phyloP scores from a whole-genome alignment of 345 rosid genomes.

The Stellera chamaejasme region DNA sequence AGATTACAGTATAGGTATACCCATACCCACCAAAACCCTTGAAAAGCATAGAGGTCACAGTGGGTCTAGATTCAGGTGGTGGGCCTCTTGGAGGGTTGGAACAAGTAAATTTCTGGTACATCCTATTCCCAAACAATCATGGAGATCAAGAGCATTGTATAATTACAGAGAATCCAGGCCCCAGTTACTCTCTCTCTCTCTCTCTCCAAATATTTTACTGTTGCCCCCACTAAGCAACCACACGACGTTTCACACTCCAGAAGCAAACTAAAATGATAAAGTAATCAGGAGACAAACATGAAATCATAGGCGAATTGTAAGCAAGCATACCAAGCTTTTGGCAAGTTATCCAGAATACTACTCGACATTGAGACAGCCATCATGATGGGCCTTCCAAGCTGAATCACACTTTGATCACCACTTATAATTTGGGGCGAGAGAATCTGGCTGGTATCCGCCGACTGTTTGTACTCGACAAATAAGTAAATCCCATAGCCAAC shows the following conservation, averaged over 20 bases:
- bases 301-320: not conserved
- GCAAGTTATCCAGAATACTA: constrained; percentile 48
- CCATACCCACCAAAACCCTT: too few species aligned
- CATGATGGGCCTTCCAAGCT: constrained; percentile 84
- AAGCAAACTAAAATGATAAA: not conserved
- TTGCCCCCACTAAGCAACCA: not conserved
- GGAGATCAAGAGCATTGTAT: too few species aligned
- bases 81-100: too few species aligned
- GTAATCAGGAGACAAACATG: not conserved
- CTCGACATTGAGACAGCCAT: constrained; percentile 51
- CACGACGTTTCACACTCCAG: constrained; percentile 2
- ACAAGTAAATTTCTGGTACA: too few species aligned
- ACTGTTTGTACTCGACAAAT: constrained; percentile 61
- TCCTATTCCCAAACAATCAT: too few species aligned
- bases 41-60: too few species aligned
- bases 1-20: too few species aligned
- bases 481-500: constrained; percentile 94
- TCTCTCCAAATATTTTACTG: too few species aligned
- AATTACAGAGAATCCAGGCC: too few species aligned
- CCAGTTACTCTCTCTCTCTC: too few species aligned
- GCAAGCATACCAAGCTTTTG: constrained; percentile 75
- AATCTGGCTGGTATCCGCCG: constrained; percentile 20
- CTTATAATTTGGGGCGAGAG: constrained; percentile 20
- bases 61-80: too few species aligned
- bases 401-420: constrained; percentile 26